These are phyloP conservation scores for Xylaria hypoxylon DNA, from an alignment of 2,329 filamentous ascomycete genomes.

Conservation along the genomic window DNA sequence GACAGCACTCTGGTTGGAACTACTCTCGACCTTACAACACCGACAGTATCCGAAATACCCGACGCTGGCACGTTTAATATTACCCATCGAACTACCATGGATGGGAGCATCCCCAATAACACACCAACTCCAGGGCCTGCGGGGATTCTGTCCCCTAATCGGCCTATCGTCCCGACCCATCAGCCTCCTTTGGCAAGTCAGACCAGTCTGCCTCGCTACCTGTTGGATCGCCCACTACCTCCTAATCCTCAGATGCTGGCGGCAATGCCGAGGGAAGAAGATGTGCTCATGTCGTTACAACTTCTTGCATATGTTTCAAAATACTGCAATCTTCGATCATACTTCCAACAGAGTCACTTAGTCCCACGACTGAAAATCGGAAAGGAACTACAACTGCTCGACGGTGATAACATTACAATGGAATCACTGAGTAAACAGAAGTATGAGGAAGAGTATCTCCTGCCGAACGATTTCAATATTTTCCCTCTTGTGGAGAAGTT, in stretches of 20 bases:
- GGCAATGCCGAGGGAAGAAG: conserved; percentile 95
- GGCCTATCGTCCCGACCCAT: conserved; percentile 77
- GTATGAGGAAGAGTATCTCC: conserved; percentile 85
- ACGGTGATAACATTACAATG: conserved; percentile 70
- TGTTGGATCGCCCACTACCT: conserved; percentile 77
- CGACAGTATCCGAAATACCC: conserved; percentile 84
- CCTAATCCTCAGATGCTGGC: conserved; percentile 81
- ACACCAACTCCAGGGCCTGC: conserved; percentile 73
- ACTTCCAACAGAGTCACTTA: conserved; percentile 94
- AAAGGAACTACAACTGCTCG: conserved; percentile 82
- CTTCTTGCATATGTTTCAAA: conserved; percentile 97
- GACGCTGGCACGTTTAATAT: conserved; percentile 95
- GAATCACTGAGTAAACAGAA: conserved; percentile 62
- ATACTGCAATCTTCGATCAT: conserved; percentile 94
- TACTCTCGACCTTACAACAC: conserved; percentile 79
- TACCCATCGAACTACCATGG: conserved; percentile 83
- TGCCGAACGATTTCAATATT: conserved; percentile 97
- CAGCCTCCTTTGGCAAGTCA: conserved; percentile 76
- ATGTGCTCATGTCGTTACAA: conserved; percentile 97
- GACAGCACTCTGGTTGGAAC: conserved; percentile 82
- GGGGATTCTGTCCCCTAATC: conserved; percentile 79
- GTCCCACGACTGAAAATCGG: conserved; percentile 93
- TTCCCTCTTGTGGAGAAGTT: conserved; percentile 99
- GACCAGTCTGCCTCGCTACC: conserved; percentile 80
- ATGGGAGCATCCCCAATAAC: conserved; percentile 84